Percentiles rank a stretch among this genome's conserved stretches.
These are phyloP conservation scores for Nasturtium officinale DNA, from an alignment of 345 rosid genomes.

Conservation along the genomic window DNA sequence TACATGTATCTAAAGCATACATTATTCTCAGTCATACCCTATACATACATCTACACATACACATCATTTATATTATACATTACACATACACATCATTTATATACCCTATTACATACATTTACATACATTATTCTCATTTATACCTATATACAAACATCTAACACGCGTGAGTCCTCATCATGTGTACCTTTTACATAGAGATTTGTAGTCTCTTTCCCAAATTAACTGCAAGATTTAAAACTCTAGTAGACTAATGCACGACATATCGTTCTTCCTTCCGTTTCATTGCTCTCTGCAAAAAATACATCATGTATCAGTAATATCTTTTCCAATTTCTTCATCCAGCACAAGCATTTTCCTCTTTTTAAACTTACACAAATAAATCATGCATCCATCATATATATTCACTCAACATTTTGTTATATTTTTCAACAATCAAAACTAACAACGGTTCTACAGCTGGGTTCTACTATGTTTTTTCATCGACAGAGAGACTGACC, in stretches of 20 bases:
- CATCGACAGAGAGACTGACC: neutral
- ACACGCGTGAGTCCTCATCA: neutral
- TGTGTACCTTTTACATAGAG: neutral
- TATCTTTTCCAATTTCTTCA: too few relatives aligned
- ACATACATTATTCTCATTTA: too few relatives aligned
- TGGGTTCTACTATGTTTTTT: neutral
- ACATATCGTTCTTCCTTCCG: neutral
- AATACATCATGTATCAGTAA: neutral
- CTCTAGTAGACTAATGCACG: neutral
- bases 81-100: too few relatives aligned
- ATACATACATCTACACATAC: neutral
- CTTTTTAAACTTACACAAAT: neutral
- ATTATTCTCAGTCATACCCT: neutral
- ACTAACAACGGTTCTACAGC: neutral
- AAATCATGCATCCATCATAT: neutral
- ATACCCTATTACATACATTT: too few relatives aligned
- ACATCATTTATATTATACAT: too few relatives aligned
- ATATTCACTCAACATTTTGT: neutral
- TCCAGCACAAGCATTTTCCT: neutral
- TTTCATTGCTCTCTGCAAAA: neutral
- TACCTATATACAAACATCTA: too few relatives aligned
- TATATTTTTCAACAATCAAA: neutral
- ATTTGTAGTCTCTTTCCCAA: neutral
- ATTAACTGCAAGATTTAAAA: too few relatives aligned
- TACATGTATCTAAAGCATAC: too few relatives aligned